Evolutionary conservation across 139 green algal species (phyloP).

Genomic region (Asterochloris erici): DNA sequence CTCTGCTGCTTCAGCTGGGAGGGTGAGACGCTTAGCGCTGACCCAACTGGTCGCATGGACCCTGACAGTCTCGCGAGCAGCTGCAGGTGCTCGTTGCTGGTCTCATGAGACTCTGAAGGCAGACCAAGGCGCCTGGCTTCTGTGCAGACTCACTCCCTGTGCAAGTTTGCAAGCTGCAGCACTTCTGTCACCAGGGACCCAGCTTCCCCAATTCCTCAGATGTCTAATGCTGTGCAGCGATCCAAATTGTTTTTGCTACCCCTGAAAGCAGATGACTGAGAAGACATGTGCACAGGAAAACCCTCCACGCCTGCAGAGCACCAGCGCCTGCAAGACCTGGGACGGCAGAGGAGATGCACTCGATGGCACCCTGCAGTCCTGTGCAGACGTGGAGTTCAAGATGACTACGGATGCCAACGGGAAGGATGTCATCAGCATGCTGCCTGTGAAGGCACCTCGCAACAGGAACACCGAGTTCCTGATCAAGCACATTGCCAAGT

Average conservation of each 20-base stretch:
- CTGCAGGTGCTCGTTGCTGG: background rate
- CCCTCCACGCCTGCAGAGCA: slow-evolving; percentile 2
- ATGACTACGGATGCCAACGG: slow-evolving; percentile 64
- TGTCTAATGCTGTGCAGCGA: background rate
- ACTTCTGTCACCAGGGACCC: background rate
- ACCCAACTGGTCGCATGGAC: too few species aligned
- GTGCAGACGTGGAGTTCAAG: slow-evolving; percentile 77
- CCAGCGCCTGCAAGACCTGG: slow-evolving; percentile 38
- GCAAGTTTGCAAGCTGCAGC: background rate
- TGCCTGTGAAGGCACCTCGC: slow-evolving; percentile 33
- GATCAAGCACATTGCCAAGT: slow-evolving; percentile 64
- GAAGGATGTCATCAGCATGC: slow-evolving; percentile 57
- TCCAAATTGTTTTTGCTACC: background rate
- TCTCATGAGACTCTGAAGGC: background rate
- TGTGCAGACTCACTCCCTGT: background rate
- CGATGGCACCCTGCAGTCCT: slow-evolving; percentile 24
- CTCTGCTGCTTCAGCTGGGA: background rate
- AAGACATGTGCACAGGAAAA: background rate
- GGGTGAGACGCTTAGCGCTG: background rate
- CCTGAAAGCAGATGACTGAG: background rate
- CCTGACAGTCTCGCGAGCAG: background rate
- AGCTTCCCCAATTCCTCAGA: background rate
- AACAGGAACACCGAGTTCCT: slow-evolving; percentile 62
- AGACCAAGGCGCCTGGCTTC: too few species aligned
- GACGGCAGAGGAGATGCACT: slow-evolving; percentile 37